These are phyloP conservation scores for Cordyceps tenuipes DNA, from an alignment of 2,329 filamentous ascomycete genomes.

Conservation along the genomic window DNA sequence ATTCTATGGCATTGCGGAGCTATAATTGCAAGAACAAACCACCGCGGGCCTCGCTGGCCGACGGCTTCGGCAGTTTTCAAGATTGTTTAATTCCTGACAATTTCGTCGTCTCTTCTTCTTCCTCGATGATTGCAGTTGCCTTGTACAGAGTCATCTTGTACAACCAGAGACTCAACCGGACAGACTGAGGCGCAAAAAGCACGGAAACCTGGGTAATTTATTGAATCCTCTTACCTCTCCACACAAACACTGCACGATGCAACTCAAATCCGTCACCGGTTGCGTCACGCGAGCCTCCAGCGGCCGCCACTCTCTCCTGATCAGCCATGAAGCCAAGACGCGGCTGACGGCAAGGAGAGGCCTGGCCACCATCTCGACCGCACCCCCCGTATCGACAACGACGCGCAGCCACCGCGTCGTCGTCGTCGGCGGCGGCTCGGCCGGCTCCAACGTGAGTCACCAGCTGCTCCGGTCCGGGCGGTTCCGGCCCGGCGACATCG, in stretches of 20 bases:
- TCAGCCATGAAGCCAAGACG: neutral
- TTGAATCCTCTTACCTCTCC: neutral
- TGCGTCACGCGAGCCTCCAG: neutral
- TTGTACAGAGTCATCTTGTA: neutral
- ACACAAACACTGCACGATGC: neutral
- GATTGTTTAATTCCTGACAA: neutral
- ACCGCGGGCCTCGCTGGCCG: neutral
- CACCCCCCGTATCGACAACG: neutral
- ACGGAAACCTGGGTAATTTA: neutral
- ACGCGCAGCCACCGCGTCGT: constrained; percentile 49
- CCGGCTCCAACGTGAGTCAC: constrained; percentile 57
- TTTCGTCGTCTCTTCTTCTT: neutral
- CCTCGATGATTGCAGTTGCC: neutral
- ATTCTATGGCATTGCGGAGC: neutral
- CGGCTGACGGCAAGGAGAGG: neutral
- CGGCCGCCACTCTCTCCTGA: neutral
- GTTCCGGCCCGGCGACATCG: constrained; percentile 52
- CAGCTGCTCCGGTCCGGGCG: constrained; percentile 54
- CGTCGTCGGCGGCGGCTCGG: constrained; percentile 58
- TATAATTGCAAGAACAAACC: neutral
- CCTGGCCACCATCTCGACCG: neutral
- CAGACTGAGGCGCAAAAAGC: too few relatives aligned
- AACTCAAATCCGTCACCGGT: neutral
- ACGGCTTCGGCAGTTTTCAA: neutral
- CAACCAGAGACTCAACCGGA: neutral